Evolutionary conservation across 768 basidiomycete species (phyloP).

Genomic region (Suillus cothurnatus): DNA sequence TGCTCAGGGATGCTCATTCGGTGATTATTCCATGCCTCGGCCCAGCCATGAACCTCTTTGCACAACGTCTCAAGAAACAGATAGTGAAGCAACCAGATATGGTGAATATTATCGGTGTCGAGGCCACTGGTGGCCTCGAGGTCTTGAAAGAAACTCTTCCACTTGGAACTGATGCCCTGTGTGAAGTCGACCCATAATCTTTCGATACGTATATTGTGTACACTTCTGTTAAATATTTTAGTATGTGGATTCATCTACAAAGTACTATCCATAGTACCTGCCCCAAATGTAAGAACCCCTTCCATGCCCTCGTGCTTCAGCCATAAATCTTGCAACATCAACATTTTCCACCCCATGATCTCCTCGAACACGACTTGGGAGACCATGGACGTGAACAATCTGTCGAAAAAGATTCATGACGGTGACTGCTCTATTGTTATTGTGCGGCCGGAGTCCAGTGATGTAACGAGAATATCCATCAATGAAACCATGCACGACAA

Average conservation of each 20-base stretch:
- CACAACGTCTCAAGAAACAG: conserved; percentile 33
- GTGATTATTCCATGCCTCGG: conserved; percentile 40
- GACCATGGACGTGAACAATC: conserved; percentile 25
- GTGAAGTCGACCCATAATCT: conserved; percentile 43
- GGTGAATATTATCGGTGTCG: conserved; percentile 23
- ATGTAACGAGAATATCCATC: conserved; percentile 40
- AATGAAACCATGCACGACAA: conserved; percentile 44
- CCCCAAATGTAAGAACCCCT: conserved; percentile 40
- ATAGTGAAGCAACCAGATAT: conserved; percentile 44
- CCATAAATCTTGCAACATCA: conserved; percentile 29
- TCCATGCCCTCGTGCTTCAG: conserved; percentile 11
- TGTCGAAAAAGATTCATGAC: conserved; percentile 36
- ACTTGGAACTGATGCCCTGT: conserved; percentile 34
- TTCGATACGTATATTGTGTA: conserved; percentile 44
- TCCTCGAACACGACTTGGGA: conserved; percentile 34
- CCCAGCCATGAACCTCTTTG: conserved; percentile 33
- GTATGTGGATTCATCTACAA: neutral
- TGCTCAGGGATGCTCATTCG: neutral
- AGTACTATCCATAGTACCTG: conserved; percentile 19
- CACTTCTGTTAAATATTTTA: conserved; percentile 28
- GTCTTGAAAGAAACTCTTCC: conserved; percentile 51
- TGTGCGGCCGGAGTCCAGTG: conserved; percentile 34
- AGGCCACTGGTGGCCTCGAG: conserved; percentile 39
- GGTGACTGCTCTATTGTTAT: conserved; percentile 42
- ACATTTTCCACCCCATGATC: conserved; percentile 45